Evolutionary conservation across 129 eudicot species (phyloP).

Genomic region (Centrapalus pauciflorus): DNA sequence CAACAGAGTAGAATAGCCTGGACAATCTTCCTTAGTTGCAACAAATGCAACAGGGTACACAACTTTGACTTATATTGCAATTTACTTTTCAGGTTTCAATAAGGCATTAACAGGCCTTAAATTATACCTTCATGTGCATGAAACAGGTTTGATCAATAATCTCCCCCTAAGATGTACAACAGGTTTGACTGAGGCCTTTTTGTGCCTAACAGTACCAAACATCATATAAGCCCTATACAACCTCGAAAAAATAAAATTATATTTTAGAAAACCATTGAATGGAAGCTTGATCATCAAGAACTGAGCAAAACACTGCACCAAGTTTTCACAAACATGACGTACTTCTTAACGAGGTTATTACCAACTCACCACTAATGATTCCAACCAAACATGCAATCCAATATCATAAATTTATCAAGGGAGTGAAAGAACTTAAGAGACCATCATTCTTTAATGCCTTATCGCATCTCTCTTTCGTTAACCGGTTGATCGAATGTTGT

Average conservation of each 20-base stretch:
- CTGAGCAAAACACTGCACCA: no score
- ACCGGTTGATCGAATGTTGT: constrained; percentile 64
- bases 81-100: no score
- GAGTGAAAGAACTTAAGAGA: constrained; percentile 88
- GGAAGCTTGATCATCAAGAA: constrained; percentile 27
- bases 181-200: no score
- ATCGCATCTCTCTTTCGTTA: constrained; percentile 66
- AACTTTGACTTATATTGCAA: no score
- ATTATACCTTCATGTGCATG: no score
- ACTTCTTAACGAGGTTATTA: constrained; percentile 63
- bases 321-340: constrained; percentile 61
- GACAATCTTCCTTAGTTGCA: no score
- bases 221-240: constrained; percentile 28
- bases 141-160: no score
- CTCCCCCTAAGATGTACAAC: no score
- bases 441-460: constrained; percentile 81
- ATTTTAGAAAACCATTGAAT: constrained; percentile 35
- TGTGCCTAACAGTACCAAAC: constrained; percentile 25
- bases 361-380: constrained; percentile 69
- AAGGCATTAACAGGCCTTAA: no score
- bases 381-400: constrained; percentile 67
- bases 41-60: no score
- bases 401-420: constrained; percentile 63
- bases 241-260: constrained; percentile 37
- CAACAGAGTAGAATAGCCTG: no score